phyloP scores from a whole-genome alignment of 1,284 basidiomycete genomes.

The Ganoderma boninense region DNA sequence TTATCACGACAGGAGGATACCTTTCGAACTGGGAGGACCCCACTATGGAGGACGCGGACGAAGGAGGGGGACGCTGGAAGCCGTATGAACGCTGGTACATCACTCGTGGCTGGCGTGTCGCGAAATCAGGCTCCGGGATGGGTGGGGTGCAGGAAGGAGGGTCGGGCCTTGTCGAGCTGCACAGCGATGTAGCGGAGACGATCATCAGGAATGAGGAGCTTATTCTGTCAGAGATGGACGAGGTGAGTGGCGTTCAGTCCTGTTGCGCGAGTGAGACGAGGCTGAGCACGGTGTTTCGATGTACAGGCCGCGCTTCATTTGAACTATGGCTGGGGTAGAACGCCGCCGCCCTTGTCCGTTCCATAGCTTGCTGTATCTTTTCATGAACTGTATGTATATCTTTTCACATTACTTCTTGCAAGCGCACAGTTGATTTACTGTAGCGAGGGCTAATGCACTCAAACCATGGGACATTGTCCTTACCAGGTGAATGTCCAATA shows the following conservation, averaged over 20 bases:
- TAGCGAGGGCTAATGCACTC: too few species aligned
- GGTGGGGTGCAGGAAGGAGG: background rate
- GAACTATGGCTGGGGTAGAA: background rate
- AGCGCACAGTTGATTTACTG: too few species aligned
- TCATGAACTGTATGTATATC: too few species aligned
- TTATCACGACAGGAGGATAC: background rate
- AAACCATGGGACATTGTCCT: too few species aligned
- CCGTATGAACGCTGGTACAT: background rate
- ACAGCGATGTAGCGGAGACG: background rate
- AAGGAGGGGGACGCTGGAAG: background rate
- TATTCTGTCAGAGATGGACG: background rate
- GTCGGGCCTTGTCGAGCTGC: background rate
- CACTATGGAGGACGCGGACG: background rate
- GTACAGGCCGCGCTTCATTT: background rate
- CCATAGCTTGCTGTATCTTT: too few species aligned
- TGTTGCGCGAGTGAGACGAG: background rate
- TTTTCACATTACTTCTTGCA: too few species aligned
- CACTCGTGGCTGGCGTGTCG: background rate
- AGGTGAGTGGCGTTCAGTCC: background rate
- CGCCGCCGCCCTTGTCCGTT: background rate
- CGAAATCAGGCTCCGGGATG: background rate
- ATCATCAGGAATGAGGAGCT: background rate
- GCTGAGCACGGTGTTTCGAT: background rate
- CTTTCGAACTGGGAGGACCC: background rate
- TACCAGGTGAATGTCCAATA: too few species aligned